A percentile compares a stretch with the other conserved stretches of the same genome.
Evolutionary conservation across 225 moss, liverwort and hornwort genomes (phyloP).

Genomic region (Sphagnum tenellum): DNA sequence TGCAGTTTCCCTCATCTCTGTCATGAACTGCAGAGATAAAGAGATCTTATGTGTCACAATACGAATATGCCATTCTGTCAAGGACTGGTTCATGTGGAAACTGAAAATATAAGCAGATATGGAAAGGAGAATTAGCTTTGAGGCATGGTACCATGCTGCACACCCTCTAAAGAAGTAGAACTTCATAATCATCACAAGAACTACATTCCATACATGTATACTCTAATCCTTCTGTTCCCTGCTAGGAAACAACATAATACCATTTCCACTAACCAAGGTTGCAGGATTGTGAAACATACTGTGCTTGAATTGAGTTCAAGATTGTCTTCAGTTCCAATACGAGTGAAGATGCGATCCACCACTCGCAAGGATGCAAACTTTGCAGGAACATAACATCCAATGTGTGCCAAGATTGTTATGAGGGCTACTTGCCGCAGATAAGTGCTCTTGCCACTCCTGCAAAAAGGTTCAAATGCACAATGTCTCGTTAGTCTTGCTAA

Average conservation of each 20-base stretch:
- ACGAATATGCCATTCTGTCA: no score
- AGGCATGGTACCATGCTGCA: no score
- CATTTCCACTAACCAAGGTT: not conserved
- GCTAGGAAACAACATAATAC: not conserved
- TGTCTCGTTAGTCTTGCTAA: no score
- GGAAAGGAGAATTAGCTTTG: no score
- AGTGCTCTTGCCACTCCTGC: constrained; percentile 97
- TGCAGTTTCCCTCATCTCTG: constrained; percentile 96
- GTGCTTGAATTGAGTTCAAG: constrained; percentile 89
- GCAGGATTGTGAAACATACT: constrained; percentile 14
- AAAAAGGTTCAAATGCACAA: not conserved
- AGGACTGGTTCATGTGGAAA: no score
- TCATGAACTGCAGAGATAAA: constrained; percentile 68
- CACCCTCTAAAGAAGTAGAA: no score
- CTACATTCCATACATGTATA: no score
- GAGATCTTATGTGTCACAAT: not conserved
- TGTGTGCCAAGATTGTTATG: constrained; percentile 85
- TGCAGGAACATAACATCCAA: constrained; percentile 91
- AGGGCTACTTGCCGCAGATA: constrained; percentile 84
- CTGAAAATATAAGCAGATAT: no score
- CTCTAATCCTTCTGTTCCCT: no score
- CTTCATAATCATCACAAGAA: no score
- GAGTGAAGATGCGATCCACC: constrained; percentile 89
- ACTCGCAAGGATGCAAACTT: constrained; percentile 82
- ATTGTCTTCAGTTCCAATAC: constrained; percentile 79